A percentile compares a stretch with the other conserved stretches of the same genome.
phyloP scores from a whole-genome alignment of 148 eudicot genomes.

The Pharnaceum exiguum region DNA sequence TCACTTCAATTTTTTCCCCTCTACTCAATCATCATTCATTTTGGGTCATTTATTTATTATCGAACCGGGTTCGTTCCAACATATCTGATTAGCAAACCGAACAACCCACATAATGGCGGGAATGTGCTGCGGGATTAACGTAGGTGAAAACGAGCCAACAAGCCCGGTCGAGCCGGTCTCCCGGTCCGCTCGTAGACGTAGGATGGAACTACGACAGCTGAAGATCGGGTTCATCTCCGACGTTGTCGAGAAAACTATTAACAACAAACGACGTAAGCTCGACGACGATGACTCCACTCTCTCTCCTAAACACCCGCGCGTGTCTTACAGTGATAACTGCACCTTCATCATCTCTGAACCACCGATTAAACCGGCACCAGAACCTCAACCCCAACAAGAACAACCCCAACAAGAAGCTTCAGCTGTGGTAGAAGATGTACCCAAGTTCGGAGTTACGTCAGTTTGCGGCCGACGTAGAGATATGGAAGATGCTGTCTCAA shows the following conservation, averaged over 20 bases:
- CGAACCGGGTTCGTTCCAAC: background rate
- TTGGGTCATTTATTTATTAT: background rate
- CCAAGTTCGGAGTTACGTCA: conserved; percentile 57
- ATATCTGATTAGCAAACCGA: too few species aligned
- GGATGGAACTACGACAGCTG: conserved; percentile 46
- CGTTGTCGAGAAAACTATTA: background rate
- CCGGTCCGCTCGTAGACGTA: conserved; percentile 34
- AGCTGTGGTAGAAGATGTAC: conserved; percentile 9
- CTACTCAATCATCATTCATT: background rate
- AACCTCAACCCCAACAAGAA: too few species aligned
- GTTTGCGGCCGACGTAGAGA: conserved; percentile 77
- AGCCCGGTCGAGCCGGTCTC: conserved; percentile 43
- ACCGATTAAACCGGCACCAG: too few species aligned
- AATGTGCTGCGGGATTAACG: conserved; percentile 61
- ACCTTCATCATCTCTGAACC: too few species aligned
- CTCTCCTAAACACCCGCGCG: too few species aligned
- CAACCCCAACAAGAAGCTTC: background rate
- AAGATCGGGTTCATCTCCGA: conserved; percentile 42
- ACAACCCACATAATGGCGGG: conserved; percentile 76
- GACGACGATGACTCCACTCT: too few species aligned
- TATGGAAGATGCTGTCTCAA: conserved; percentile 81
- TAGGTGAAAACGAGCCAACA: conserved; percentile 52
- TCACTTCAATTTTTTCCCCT: background rate
- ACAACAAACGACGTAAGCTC: conserved; percentile 10
- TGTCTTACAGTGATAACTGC: too few species aligned